Base-by-base conservation (phyloP, 2,329 filamentous ascomycete species). In the Phyllosticta capitalensis region DNA sequence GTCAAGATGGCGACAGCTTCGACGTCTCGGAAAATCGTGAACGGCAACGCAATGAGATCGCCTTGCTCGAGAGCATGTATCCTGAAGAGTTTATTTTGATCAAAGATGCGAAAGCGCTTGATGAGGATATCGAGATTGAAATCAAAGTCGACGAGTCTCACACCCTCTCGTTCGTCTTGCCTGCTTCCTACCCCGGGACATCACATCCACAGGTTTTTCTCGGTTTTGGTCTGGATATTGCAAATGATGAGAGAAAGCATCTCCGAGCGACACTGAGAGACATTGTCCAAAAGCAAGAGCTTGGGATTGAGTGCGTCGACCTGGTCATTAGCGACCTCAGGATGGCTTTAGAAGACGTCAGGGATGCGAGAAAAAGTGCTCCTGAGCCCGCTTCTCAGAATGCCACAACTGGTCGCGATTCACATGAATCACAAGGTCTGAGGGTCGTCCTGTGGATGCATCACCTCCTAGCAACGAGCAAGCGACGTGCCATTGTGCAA, bases 341-440 rank as follows among this genome's bases (percentile, higher is more conserved):
- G 53, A 33, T 62, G n/a, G 30, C 61, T 9, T 51, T 65, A 24
- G 60, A 63, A 55, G 59, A 55, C 22, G 26, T 59, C 14, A 61
- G 54, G 24, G 45, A 48, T 10, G 55, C 64, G 21, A 58, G 61
- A 48, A 56, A 61, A 9, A 9, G 24, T 5, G 33, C 33, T 30
- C n/a, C 9, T 9, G 26, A 60, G 21, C 9, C 21, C 6, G 53
- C 49, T 6, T 17, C 19, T 3, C n/a, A 59, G 14, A 33, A 50
- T 7, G 12, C 51, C 5, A 1, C 14, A 2, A 9, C 17, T 3
- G 52, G 21, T 26, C 20, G 19, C 14, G 12, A 33, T 1, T 4
- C 12, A 9, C 20, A 38, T 20, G n/a, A 59, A 21, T 14, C 48
- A 2, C 9, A 60, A 22, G 58, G 53, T n/a, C n/a, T 60, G n/a